Base-by-base conservation (phyloP, 2,329 filamentous ascomycete genomes). In the Neurospora sp. region DNA sequence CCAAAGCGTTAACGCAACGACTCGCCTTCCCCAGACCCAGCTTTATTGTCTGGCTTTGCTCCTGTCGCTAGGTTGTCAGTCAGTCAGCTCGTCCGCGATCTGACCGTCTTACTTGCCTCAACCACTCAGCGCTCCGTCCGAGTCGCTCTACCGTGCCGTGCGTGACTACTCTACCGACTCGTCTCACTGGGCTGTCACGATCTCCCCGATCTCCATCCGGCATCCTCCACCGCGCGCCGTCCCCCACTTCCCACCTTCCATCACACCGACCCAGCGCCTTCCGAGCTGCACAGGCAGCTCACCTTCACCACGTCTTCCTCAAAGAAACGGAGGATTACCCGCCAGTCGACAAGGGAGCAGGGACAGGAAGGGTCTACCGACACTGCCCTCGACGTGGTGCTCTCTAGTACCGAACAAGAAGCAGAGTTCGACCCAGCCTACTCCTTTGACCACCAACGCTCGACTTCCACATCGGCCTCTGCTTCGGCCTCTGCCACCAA, bases 321-420 rank as follows among this genome's bases (percentile, higher is more conserved):
- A 85, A 90, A 90, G 87, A 90, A 90, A 88, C 85, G 88, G 84
- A 90, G 87, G 86, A 86, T 90, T 77, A 83, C 82, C 77, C 84
- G 83, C 75, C 82, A 80, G 77, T 79, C 80, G 73, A 78, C 80
- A 74, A 78, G 79, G 77, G 82, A 85, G 78, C 77, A 80, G 72
- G 79, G 79, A 68, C 74, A 76, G 69, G 75, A 77, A 67, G 74
- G 67, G 68, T 73, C 43, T 66, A 73, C 70, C 75, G 78, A 76
- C 68, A 73, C 77, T 72, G 71, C 72, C 73, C 78, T 79, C 70
- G 84, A 87, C 74, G 81, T 80, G 70, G 81, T 83, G 73, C 78
- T 86, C 76, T 88, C 86, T 72, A 36, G 33, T 36, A 86, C 83
- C 77, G 85, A 87, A 78, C 79, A 80, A 68, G 79, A 83, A 79